These are phyloP conservation scores for Solanum paucissectum DNA, from an alignment of 257 asterid genomes.

Conservation along the genomic window DNA sequence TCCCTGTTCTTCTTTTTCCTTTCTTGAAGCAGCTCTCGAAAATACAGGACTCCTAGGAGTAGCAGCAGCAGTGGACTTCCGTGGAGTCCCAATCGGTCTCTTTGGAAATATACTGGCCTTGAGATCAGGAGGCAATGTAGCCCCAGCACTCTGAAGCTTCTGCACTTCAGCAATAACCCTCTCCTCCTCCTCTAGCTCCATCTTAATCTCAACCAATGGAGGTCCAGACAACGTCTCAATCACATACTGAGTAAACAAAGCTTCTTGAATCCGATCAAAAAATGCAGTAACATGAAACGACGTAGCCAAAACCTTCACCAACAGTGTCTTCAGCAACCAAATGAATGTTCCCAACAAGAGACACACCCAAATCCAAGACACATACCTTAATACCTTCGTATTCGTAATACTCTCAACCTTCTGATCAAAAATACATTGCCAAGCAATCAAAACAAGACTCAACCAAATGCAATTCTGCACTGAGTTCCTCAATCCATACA, in stretches of 20 bases:
- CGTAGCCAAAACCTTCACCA: constrained; percentile 77
- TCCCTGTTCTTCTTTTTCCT: constrained; percentile 33
- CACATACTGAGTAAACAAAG: constrained; percentile 72
- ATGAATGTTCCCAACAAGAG: constrained; percentile 61
- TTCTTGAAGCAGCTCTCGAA: constrained; percentile 34
- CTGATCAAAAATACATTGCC: constrained; percentile 64
- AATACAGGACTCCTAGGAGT: constrained; percentile 37
- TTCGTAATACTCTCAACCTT: constrained; percentile 40
- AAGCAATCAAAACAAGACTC: constrained; percentile 60
- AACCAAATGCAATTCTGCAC: constrained; percentile 87
- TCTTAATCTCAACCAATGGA: constrained; percentile 53
- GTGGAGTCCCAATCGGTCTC: constrained; percentile 42
- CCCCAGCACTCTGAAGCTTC: constrained; percentile 76
- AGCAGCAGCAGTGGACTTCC: constrained; percentile 30
- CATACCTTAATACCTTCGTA: constrained; percentile 31
- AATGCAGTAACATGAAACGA: constrained; percentile 76
- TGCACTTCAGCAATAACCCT: constrained; percentile 56
- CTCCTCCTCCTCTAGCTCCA: constrained; percentile 70
- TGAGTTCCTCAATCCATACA: constrained; percentile 68
- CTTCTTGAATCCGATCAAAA: constrained; percentile 74
- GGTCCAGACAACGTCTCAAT: constrained; percentile 66
- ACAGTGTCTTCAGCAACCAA: constrained; percentile 68
- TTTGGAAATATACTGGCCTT: constrained; percentile 46
- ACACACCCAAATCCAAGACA: constrained; percentile 71
- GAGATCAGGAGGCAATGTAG: constrained; percentile 54